Evolutionary conservation across 2,329 filamentous ascomycete species (phyloP).

Genomic region (Iodosphaeria phyllophila): DNA sequence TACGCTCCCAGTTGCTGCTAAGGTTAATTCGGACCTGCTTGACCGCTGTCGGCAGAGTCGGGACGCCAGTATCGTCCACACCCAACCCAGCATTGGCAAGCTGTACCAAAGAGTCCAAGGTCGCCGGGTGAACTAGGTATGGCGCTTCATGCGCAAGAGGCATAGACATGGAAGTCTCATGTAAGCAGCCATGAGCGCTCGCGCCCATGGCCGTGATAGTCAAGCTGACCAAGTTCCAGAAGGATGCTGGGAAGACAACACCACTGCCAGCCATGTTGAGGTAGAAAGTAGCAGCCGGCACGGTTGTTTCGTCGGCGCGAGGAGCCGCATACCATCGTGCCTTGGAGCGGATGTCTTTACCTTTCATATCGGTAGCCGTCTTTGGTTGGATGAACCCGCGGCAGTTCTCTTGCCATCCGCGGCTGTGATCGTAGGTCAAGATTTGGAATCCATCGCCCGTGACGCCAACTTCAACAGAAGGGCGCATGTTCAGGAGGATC

Average conservation of each 20-base stretch:
- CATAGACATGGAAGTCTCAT: slow-evolving; percentile 17
- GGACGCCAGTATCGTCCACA: slow-evolving; percentile 5
- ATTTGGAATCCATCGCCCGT: slow-evolving; percentile 17
- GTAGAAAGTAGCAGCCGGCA: slow-evolving; percentile 9
- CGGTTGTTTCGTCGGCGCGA: slow-evolving; percentile 18
- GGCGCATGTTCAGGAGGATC: slow-evolving; percentile 14
- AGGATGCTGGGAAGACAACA: slow-evolving; percentile 7
- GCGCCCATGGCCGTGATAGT: slow-evolving; percentile 2
- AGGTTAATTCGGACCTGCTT: slow-evolving; percentile 6
- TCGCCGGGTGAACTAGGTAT: slow-evolving; percentile 18
- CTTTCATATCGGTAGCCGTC: slow-evolving; percentile 6
- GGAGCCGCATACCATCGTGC: slow-evolving; percentile 16
- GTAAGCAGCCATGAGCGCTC: slow-evolving; percentile 12
- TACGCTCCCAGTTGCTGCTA: slow-evolving; percentile 5
- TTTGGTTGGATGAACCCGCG: slow-evolving; percentile 12
- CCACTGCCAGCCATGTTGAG: slow-evolving; percentile 5
- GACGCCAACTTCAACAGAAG: slow-evolving; percentile 9
- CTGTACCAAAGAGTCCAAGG: slow-evolving; percentile 17
- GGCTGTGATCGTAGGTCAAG: slow-evolving; percentile 15
- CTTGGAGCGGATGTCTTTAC: slow-evolving; percentile 16
- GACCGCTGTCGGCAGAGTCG: slow-evolving; percentile 6
- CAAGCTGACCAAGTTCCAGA: slow-evolving; percentile 9
- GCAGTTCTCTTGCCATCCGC: slow-evolving; percentile 21
- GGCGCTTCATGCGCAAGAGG: slow-evolving; percentile 16
- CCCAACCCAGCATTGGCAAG: slow-evolving; percentile 12